phyloP scores from a whole-genome alignment of 2,329 filamentous ascomycete genomes.

The Trichophyton schoenleinii region DNA sequence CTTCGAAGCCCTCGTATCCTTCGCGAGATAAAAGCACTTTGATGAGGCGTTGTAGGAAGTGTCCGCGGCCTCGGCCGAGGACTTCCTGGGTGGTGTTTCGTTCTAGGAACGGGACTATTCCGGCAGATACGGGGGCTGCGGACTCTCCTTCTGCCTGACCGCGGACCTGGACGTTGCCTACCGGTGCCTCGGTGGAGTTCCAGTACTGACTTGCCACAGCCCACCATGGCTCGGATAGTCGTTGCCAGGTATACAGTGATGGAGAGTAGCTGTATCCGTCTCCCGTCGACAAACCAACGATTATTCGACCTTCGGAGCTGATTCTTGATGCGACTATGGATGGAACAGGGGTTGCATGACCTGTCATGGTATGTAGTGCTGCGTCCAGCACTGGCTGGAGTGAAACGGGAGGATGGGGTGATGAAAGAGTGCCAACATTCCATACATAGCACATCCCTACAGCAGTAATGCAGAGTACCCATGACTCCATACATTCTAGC shows the following conservation, averaged over 20 bases:
- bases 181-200: conserved; percentile 90
- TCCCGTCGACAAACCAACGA: conserved; percentile 87
- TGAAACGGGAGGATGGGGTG: conserved; percentile 80
- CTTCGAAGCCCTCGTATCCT: conserved; percentile 85
- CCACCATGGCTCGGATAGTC: conserved; percentile 96
- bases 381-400: conserved; percentile 80
- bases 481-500: conserved; percentile 76
- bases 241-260: conserved; percentile 81
- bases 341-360: conserved; percentile 65
- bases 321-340: conserved; percentile 83
- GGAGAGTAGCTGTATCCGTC: conserved; percentile 87
- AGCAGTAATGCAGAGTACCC: conserved; percentile 79
- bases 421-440: conserved; percentile 72
- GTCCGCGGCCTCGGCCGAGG: conserved; percentile 79
- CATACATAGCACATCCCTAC: conserved; percentile 85
- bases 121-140: conserved; percentile 58
- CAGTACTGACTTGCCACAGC: conserved; percentile 96
- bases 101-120: conserved; percentile 85
- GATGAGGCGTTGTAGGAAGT: conserved; percentile 80
- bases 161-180: conserved; percentile 64
- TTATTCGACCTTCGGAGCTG: conserved; percentile 72
- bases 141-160: conserved; percentile 46
- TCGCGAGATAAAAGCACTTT: conserved; percentile 79
- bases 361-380: conserved; percentile 64
- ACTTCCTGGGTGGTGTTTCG: conserved; percentile 90